Base-by-base conservation (phyloP, 176 grass and related monocot genomes). In the Elaeis guineensis region DNA sequence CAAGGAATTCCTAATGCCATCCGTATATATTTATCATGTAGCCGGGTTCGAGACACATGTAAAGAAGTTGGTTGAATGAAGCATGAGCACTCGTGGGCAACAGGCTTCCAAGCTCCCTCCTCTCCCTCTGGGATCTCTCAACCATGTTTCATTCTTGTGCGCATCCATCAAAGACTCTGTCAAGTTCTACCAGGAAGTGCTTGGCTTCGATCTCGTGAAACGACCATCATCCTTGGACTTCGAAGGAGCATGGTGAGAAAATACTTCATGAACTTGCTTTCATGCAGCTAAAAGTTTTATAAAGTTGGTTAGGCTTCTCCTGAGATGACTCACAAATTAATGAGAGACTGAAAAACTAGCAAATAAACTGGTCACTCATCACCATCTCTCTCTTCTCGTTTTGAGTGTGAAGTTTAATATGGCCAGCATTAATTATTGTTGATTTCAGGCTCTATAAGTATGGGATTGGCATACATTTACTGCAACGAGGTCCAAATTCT, bases 141-240 rank as follows among this genome's bases (percentile, higher is more conserved):
- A 96, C 72, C 86, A 96, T 64, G 71, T 96, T 63, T 82, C 91
- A 4, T 87, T 87, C 58, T 55, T 69, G 22, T 90, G 91, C 69
- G 16, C 59, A 7, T 87, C 83, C 52, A 48, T 96, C 3, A 74
- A 87, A 17, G 66, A 68, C 0, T 90, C 91, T 2, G 44, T 82
- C 35, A 64, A 48, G 1, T 96, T 96, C 76, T 96, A 90, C 72
- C 74, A 50, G 50, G 59, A 80, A 0, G 75, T 87, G 63, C 91
- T 96, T 18, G 91, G 91, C 21, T 96, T 96, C 59, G 50, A 90
- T 57, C 77, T 80, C 51, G 58, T 90, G 83, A 70, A 57, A 28
- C 83, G 91, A 23, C 91, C 86, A 58, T 67, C 74, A 26, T 96
- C 83, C 35, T 69, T 96, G 0, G 64, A 84, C 72, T 85, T 90